phyloP scores from a whole-genome alignment of 306 rosid species.

The Lathyrus oleraceus region DNA sequence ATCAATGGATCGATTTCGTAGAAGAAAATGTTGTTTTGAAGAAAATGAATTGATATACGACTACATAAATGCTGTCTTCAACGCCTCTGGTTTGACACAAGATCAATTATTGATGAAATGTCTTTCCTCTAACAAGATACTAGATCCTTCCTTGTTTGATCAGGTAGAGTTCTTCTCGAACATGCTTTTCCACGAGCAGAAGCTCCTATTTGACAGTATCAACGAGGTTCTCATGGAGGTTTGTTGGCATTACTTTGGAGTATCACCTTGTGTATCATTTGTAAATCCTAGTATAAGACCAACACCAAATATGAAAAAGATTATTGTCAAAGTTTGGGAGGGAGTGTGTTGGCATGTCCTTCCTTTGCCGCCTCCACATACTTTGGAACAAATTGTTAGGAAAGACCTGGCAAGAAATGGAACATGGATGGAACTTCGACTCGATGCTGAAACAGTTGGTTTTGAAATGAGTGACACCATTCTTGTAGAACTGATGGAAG shows the following conservation, averaged over 20 bases:
- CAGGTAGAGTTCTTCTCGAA: slow-evolving; percentile 59
- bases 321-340: slow-evolving; percentile 56
- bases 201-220: slow-evolving; percentile 72
- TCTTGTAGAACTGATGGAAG: slow-evolving; percentile 74
- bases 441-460: slow-evolving; percentile 59
- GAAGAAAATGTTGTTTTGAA: slow-evolving; percentile 44
- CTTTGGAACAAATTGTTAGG: slow-evolving; percentile 78
- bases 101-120: slow-evolving; percentile 61
- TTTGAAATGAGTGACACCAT: slow-evolving; percentile 70
- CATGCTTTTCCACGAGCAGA: slow-evolving; percentile 54
- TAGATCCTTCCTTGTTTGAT: slow-evolving; percentile 62
- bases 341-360: slow-evolving; percentile 77
- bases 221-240: slow-evolving; percentile 74
- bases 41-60: slow-evolving; percentile 63
- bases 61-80: slow-evolving; percentile 58
- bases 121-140: slow-evolving; percentile 67
- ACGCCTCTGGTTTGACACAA: slow-evolving; percentile 59
- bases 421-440: slow-evolving; percentile 75
- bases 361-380: slow-evolving; percentile 67
- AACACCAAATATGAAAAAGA: slow-evolving; percentile 47
- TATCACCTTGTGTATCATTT: slow-evolving; percentile 60
- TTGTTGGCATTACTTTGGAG: slow-evolving; percentile 59
- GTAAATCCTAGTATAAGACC: slow-evolving; percentile 53
- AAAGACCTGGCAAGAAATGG: slow-evolving; percentile 76
- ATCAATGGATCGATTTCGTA: slow-evolving; percentile 44